Evolutionary conservation across 78 protist genomes (phyloP).

Genomic region (Planoprotostelium fungivorum): DNA sequence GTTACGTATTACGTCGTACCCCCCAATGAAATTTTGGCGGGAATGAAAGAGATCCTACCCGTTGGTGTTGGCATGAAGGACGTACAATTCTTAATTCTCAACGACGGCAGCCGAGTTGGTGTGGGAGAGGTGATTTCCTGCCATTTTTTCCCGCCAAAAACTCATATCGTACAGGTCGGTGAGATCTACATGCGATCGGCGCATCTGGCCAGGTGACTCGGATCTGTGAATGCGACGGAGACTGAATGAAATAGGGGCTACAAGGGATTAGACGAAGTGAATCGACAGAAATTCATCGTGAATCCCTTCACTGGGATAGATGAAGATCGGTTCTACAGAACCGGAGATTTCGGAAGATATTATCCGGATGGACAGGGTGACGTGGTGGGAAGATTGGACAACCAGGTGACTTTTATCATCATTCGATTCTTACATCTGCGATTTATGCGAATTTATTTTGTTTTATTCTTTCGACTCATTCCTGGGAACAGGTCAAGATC

Average conservation of each 20-base stretch:
- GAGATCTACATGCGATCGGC: constrained; percentile 62
- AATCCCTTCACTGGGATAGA: constrained; percentile 31
- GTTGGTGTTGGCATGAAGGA: constrained; percentile 72
- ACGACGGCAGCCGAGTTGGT: background rate
- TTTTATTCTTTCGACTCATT: no score
- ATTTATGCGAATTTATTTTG: background rate
- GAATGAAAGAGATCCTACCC: constrained; percentile 52
- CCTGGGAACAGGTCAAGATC: constrained; percentile 78
- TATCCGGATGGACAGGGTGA: constrained; percentile 50
- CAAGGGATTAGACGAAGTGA: constrained; percentile 37
- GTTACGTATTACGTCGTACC: constrained; percentile 20
- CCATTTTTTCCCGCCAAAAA: background rate
- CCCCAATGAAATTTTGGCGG: background rate
- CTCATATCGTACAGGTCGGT: constrained; percentile 11
- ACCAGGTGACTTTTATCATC: background rate
- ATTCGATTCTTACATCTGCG: background rate
- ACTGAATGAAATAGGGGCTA: constrained; percentile 17
- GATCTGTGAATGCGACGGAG: background rate
- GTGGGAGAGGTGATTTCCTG: constrained; percentile 9
- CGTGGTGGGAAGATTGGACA: constrained; percentile 71
- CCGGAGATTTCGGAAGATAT: constrained; percentile 78
- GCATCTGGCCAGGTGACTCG: constrained; percentile 16
- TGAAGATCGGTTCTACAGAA: constrained; percentile 49
- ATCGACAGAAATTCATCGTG: constrained; percentile 35
- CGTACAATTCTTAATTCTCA: constrained; percentile 29